Conservation (phyloP, 306 rosid species). For the Citrullus amarus region DNA sequence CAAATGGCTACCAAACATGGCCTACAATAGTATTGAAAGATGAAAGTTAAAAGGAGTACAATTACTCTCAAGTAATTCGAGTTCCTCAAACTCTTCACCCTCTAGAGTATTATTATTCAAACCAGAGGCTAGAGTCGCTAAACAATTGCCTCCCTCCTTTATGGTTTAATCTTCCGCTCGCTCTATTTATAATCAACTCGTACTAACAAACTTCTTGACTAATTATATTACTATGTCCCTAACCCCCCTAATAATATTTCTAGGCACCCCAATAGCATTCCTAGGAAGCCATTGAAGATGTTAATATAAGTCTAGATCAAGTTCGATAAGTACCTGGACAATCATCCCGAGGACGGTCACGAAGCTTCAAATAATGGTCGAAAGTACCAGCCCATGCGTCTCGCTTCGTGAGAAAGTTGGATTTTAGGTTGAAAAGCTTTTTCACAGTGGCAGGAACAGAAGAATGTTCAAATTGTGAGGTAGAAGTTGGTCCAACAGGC, state of each 20-base stretch:
- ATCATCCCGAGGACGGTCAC: conserved; percentile 67
- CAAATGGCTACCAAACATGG: too few relatives aligned
- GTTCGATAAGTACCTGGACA: conserved; percentile 62
- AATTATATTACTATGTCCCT: background rate
- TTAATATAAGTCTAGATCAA: background rate
- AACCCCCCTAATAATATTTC: too few relatives aligned
- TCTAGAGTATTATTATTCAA: too few relatives aligned
- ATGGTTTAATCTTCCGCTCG: background rate
- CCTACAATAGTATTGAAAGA: background rate
- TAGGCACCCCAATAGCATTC: background rate
- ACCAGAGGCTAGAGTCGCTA: too few relatives aligned
- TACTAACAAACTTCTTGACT: background rate
- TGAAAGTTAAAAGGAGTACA: background rate
- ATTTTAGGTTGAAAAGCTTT: conserved; percentile 83
- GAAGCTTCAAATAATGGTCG: conserved; percentile 57
- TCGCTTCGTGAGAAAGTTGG: conserved; percentile 90
- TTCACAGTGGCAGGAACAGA: conserved; percentile 87
- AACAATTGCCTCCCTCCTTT: background rate
- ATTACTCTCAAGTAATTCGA: background rate
- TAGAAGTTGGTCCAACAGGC: conserved; percentile 69
- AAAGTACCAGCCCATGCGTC: conserved; percentile 98
- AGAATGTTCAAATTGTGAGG: conserved; percentile 80
- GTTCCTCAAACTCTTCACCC: background rate
- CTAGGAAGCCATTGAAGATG: background rate
- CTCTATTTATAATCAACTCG: background rate